Base-by-base conservation (phyloP, 2,329 filamentous ascomycete species). In the Didymella keratinophila region DNA sequence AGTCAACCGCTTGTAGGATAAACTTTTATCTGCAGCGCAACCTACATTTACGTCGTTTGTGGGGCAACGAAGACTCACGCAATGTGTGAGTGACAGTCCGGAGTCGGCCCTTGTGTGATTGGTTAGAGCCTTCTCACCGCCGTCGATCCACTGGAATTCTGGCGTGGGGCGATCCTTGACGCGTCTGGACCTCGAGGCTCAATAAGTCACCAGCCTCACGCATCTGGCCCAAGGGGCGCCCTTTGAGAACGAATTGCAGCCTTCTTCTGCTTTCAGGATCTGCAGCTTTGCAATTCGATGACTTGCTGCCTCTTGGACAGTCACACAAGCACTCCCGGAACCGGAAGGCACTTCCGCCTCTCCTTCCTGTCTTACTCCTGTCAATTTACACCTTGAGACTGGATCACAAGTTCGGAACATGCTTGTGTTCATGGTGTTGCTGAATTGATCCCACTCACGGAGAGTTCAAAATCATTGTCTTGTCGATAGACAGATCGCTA, bases 31-130 rank as follows among this genome's bases (percentile, higher is more conserved):
- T 58, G 45, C 51, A 41, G 45, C 39, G 28, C 42, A 44, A 56
- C 36, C 23, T 48, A 43, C 59, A 42, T 57, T 58, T 58, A 60
- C 37, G 58, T 61, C 53, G 58, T 56, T 39, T 55, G 50, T 58
- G 56, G 49, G 45, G 65, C 48, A 46, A 47, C 62, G 66, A 72
- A 71, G 71, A 73, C 70, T 74, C 70, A 67, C 61, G 58, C 56
- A 63, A 9, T 59, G 57, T 60, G 54, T 52, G 47, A 51, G 55
- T 63, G 57, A 61, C 53, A 58, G 59, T 54, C 56, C 67, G 63
- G 60, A 69, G 52, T 67, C 70, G 69, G 68, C 56, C 52, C 43
- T 46, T 43, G 37, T 56, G 45, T 70, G 59, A 74, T 74, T 73
- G 69, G 71, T 32, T 32, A 52, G 48, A 16, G 14, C 23, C n/a